Conservation (phyloP, 768 basidiomycete genomes). For the Candolleomyces eurysporus region DNA sequence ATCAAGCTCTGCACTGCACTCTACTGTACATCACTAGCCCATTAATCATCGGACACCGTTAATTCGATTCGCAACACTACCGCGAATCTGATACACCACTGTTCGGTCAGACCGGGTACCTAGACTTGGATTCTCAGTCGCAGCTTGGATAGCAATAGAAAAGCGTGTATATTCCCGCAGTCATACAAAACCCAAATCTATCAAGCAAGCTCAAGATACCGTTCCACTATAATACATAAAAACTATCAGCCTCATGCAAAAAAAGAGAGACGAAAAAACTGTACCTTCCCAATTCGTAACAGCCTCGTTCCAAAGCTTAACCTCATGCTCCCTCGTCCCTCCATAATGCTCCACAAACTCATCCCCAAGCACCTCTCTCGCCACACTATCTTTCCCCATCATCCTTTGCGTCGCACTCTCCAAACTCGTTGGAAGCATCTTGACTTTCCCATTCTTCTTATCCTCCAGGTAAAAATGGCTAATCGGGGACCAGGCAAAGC, state of each 20-base stretch:
- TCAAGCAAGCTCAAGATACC: constrained; percentile 80
- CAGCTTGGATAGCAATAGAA: no score
- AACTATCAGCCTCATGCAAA: constrained; percentile 6
- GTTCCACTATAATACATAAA: constrained; percentile 53
- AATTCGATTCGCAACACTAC: no score
- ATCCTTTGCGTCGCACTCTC: constrained; percentile 79
- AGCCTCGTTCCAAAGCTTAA: constrained; percentile 81
- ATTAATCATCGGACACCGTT: no score
- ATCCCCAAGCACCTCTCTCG: constrained; percentile 84
- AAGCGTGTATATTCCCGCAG: no score
- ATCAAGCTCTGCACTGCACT: no score
- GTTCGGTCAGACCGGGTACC: no score
- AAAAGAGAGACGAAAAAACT: constrained; percentile 17
- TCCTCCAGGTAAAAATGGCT: constrained; percentile 54
- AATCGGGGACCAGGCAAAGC: constrained; percentile 71
- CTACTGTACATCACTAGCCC: no score
- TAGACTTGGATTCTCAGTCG: no score
- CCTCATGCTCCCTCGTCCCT: constrained; percentile 92
- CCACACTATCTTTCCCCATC: constrained; percentile 75
- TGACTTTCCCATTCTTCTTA: constrained; percentile 59
- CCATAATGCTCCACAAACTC: constrained; percentile 94
- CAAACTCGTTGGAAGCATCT: constrained; percentile 76
- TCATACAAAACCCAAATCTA: no score
- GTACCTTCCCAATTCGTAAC: constrained; percentile 94
- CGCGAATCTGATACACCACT: no score